Evolutionary conservation across 768 basidiomycete genomes (phyloP).

Genomic region (Infundibulicybe gibba): DNA sequence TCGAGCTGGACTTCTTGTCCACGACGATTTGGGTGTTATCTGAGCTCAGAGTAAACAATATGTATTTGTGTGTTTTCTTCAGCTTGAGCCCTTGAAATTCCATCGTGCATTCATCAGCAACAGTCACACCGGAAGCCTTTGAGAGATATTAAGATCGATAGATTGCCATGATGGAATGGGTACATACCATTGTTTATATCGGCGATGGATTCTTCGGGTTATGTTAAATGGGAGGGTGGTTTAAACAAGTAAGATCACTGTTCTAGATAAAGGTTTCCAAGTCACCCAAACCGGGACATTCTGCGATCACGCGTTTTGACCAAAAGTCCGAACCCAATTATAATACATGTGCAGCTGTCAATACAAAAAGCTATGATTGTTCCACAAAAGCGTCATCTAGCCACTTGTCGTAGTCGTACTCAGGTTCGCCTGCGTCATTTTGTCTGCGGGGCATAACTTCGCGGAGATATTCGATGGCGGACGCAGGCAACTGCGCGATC

Average conservation of each 20-base stretch:
- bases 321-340: not conserved
- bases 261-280: conserved; percentile 8
- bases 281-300: conserved; percentile 5
- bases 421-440: conserved; percentile 55
- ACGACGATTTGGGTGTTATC: conserved; percentile 73
- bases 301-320: conserved; percentile 1
- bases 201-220: not conserved
- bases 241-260: conserved; percentile 15
- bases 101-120: conserved; percentile 53
- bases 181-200: too few relatives aligned
- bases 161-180: too few relatives aligned
- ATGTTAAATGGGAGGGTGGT: conserved; percentile 5
- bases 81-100: conserved; percentile 72
- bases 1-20: conserved; percentile 51
- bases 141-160: not conserved
- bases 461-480: conserved; percentile 76
- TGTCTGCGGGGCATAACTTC: conserved; percentile 68
- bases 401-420: conserved; percentile 84
- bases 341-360: not conserved
- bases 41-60: conserved; percentile 70
- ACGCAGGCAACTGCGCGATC: conserved; percentile 72
- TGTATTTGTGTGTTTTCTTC: conserved; percentile 75
- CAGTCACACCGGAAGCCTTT: conserved; percentile 66
- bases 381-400: conserved; percentile 69
- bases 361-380: conserved; percentile 21